Evolutionary conservation across 306 rosid species (phyloP).

Genomic region (Psophocarpus tetragonolobus): DNA sequence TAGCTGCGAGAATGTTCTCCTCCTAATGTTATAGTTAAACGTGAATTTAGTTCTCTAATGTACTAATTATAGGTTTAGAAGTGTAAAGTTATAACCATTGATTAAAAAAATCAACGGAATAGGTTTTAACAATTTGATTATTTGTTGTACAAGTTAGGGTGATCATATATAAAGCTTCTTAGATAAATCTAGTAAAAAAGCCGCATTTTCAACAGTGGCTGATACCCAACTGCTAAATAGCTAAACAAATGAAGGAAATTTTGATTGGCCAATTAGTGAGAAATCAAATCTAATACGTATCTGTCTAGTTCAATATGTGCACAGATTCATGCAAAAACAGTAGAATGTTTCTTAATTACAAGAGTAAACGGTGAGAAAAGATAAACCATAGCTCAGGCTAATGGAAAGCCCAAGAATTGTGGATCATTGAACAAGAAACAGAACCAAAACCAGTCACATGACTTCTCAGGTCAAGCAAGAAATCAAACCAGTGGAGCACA

Average conservation of each 20-base stretch:
- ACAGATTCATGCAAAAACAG: slow-evolving; percentile 18
- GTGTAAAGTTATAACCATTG: neutral
- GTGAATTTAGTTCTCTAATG: neutral
- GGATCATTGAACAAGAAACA: slow-evolving; percentile 1
- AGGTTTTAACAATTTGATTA: neutral
- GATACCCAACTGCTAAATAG: neutral
- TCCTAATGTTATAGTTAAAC: neutral
- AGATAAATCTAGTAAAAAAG: slow-evolving; percentile 4
- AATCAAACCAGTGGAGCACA: slow-evolving; percentile 48
- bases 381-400: neutral
- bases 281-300: slow-evolving; percentile 24
- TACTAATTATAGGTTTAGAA: neutral
- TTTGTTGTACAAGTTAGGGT: neutral
- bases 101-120: neutral
- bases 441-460: slow-evolving; percentile 24
- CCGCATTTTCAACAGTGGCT: neutral
- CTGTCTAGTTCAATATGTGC: slow-evolving; percentile 36
- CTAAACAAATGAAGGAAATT: neutral
- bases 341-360: slow-evolving; percentile 18
- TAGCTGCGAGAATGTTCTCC: slow-evolving; percentile 27
- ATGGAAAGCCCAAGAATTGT: neutral
- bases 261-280: neutral
- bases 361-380: neutral
- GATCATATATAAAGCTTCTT: neutral
- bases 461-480: slow-evolving; percentile 36